These are phyloP conservation scores for Fragilariopsis cylindrus DNA, from an alignment of 108 stramenopile species.

Conservation along the genomic window DNA sequence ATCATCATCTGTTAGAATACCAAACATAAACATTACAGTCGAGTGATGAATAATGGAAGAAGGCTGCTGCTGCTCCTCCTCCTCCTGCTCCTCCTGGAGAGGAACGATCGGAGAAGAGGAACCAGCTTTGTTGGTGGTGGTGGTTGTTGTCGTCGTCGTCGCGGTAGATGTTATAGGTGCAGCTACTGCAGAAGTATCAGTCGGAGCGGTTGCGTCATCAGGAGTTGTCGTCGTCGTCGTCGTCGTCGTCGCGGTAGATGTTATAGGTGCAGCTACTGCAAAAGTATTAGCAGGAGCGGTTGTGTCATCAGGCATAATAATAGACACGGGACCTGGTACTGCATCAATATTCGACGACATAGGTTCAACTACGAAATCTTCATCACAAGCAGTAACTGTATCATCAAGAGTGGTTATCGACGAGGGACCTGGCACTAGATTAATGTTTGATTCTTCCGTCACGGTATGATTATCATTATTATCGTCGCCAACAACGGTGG, in stretches of 20 bases:
- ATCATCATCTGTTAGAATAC: slow-evolving; percentile 10
- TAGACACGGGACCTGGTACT: no score
- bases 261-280: background rate
- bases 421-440: no score
- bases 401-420: no score
- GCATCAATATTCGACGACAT: no score
- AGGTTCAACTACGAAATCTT: no score
- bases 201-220: background rate
- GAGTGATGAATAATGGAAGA: background rate
- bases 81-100: background rate
- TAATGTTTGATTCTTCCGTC: no score
- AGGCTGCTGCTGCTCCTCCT: background rate
- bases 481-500: background rate
- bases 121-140: background rate
- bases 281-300: background rate
- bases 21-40: slow-evolving; percentile 28
- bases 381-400: no score
- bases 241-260: background rate
- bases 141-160: background rate
- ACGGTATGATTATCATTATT: no score
- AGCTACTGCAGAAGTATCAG: background rate
- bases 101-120: background rate
- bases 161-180: background rate
- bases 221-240: background rate
- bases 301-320: background rate